Evolutionary conservation across 2,329 filamentous ascomycete genomes (phyloP), one percentile per base, ranked within the genome.

Genomic region (Trichoderma atrobrunneum): DNA sequence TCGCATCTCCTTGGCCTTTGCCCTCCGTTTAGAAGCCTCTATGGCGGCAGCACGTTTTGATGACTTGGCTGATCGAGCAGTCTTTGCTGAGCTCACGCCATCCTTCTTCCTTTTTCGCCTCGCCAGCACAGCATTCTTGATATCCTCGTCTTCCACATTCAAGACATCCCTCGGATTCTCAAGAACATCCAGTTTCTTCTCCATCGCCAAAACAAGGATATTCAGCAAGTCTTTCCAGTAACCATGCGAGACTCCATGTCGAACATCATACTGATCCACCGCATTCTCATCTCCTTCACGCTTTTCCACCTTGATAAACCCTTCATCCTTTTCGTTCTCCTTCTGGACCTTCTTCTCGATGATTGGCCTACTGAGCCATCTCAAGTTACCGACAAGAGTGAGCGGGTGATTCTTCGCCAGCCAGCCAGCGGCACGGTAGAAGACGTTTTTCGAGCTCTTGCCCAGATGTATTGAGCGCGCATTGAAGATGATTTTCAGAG

Each of bases 191-290:
- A 90, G 81, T 76, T 85, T 80, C 26, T 81, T 80, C 65, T 87
- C 85, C 28, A 82, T 85, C 0, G 84, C 84, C 3, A 90, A 81
- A 1, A 83, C 85, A 0, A 90, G 81, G 3, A 90, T 81, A 74
- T 90, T 90, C 3, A 89, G 79, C 3, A 90, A 79, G 75, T 90
- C 88, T 74, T 90, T 90, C 87, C 87, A 90, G 78, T 90, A 90
- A 0, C 88, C 87, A 66, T 90, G 88, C 5, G 88, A 81, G 3
- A 87, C 82, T 0, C 85, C 85, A 48, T 86, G 78, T 60, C 79
- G 78, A 18, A 86, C 82, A 51, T 88, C 84, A 71, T 82, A 82
- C 10, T 77, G 78, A 14, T 77, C 65, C 0, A 76, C 72, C 8
- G 82, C 81, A 18, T 83, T 78, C 7, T 84, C 82, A 16, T 82